These are phyloP conservation scores for Coprinopsis cinerea DNA, from an alignment of 768 basidiomycete genomes.

Conservation along the genomic window DNA sequence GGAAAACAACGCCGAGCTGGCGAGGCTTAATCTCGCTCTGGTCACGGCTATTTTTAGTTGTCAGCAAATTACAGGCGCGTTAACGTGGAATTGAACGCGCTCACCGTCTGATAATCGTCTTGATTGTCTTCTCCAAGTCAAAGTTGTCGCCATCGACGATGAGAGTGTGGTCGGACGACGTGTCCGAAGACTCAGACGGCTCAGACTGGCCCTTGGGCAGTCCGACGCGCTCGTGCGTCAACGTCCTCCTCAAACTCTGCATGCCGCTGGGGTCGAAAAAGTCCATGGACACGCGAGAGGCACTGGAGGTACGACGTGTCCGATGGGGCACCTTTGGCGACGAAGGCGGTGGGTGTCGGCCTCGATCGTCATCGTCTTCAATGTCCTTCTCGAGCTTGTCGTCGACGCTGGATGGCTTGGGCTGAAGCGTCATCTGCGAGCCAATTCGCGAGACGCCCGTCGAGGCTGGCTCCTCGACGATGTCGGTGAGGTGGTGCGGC, in stretches of 20 bases:
- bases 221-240: slow-evolving; percentile 24
- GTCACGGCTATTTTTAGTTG: slow-evolving; percentile 30
- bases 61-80: not conserved
- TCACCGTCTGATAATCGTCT: slow-evolving; percentile 25
- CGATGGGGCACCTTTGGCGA: slow-evolving; percentile 1
- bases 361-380: slow-evolving; percentile 8
- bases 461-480: slow-evolving; percentile 10
- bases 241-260: slow-evolving; percentile 30
- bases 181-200: slow-evolving; percentile 1
- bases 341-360: not conserved
- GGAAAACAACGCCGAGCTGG: slow-evolving; percentile 57
- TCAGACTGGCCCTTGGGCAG: slow-evolving; percentile 1
- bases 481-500: slow-evolving; percentile 1
- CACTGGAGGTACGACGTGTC: slow-evolving; percentile 13
- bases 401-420: not conserved
- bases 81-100: slow-evolving; percentile 9
- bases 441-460: slow-evolving; percentile 6
- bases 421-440: slow-evolving; percentile 2
- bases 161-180: slow-evolving; percentile 22
- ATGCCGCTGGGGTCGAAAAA: slow-evolving; percentile 57
- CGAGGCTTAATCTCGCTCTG: slow-evolving; percentile 42
- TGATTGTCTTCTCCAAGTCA: slow-evolving; percentile 32
- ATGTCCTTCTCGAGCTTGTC: slow-evolving; percentile 12
- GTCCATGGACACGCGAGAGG: slow-evolving; percentile 38
- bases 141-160: slow-evolving; percentile 23